Evolutionary conservation across 352 stramenopile species (phyloP), one percentile per base, ranked within the genome.

Genomic region (Globisporangium alternatum): DNA sequence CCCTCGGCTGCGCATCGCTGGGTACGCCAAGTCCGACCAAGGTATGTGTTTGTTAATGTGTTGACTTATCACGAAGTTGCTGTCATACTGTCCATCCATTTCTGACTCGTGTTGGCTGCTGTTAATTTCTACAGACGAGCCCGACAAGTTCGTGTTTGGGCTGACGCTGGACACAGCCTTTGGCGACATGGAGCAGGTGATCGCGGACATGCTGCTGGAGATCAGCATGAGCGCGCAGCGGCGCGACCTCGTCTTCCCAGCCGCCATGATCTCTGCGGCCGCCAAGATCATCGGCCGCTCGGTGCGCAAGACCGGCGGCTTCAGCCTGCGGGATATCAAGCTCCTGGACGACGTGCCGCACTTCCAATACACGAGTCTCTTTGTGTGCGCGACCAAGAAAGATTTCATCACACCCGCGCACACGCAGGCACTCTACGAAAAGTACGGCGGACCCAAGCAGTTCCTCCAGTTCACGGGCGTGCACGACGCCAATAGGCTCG

Each of bases 331-430:
- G 2, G 82, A 91, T 59, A 71, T 91, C 7, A 62, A 68, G 12
- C 64, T 90, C 33, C 63, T 93, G 28, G 74, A 83, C 37, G 67
- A 70, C 21, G 78, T 74, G 12, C 59, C 66, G 33, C 61, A 66
- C 10, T 79, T 90, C 53, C 69, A 58, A 35, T 57, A 83, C 15
- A 76, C 85, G 2, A 90, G 85, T 22, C 56, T 90, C 17, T 93
- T 93, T 67, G 69, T 90, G 33, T 87, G 75, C 43, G 78, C 78
- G 15, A 84, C 72, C 0, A 86, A 89, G 70, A 86, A 87, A 33
- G 85, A 91, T 56, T 93, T 93, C 39, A 87, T 93, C 44, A 78
- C 68, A 12, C 84, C 84, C 21, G 66, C 77, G 10, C 83, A 91
- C 30, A 79, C 85, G 17, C 70, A 70, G 56, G 57, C 71, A 12